phyloP scores from a whole-genome alignment of 1,284 basidiomycete species.

The Inonotus obliquus region DNA sequence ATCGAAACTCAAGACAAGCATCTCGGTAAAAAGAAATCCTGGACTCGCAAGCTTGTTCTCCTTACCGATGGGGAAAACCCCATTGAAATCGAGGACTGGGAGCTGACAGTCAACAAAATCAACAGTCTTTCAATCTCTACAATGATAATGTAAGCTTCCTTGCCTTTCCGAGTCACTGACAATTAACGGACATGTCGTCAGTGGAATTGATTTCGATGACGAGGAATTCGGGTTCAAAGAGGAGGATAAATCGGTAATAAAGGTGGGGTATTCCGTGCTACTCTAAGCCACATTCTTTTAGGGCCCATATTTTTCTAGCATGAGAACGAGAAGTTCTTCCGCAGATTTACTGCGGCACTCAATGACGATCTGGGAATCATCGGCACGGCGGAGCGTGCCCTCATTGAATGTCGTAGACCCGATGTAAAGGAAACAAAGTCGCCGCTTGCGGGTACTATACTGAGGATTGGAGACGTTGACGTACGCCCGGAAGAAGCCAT shows the following conservation, averaged over 20 bases:
- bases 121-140: conserved; percentile 51
- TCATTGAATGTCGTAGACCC: conserved; percentile 65
- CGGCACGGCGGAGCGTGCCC: conserved; percentile 68
- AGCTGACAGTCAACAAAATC: conserved; percentile 68
- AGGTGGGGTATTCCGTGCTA: conserved; percentile 41
- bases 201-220: conserved; percentile 85
- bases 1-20: conserved; percentile 70
- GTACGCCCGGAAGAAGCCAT: conserved; percentile 64
- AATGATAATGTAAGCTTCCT: conserved; percentile 57
- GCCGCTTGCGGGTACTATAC: conserved; percentile 50
- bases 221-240: conserved; percentile 59
- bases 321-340: conserved; percentile 76
- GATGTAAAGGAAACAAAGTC: conserved; percentile 69
- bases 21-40: conserved; percentile 61
- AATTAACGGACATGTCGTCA: conserved; percentile 26
- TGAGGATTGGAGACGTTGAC: conserved; percentile 75
- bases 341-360: conserved; percentile 44
- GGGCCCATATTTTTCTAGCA: conserved; percentile 37
- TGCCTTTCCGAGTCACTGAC: not conserved
- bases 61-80: conserved; percentile 78
- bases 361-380: conserved; percentile 44
- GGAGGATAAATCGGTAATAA: conserved; percentile 63
- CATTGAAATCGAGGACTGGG: conserved; percentile 69
- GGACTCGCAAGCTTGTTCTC: conserved; percentile 78
- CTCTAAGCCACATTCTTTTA: not conserved